Evolutionary conservation across 2,329 filamentous ascomycete species (phyloP).

Genomic region (Scortechinia acanthostroma): DNA sequence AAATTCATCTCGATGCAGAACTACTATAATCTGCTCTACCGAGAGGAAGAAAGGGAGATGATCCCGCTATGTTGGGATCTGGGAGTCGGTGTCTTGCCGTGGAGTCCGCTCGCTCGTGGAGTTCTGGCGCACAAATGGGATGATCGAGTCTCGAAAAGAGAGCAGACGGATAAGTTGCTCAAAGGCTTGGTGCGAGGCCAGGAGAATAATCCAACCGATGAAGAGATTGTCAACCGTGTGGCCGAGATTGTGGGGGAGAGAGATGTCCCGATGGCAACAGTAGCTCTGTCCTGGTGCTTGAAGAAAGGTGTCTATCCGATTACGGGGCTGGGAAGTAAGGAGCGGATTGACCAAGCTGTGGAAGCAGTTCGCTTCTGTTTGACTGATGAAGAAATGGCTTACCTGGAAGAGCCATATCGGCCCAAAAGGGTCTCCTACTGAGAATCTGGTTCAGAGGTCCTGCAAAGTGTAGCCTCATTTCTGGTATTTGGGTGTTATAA

Average conservation of each 20-base stretch:
- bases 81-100: slow-evolving; percentile 22
- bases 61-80: slow-evolving; percentile 29
- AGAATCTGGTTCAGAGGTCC: too few species aligned
- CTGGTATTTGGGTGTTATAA: too few species aligned
- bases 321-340: not conserved
- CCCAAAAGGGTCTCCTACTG: too few species aligned
- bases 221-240: not conserved
- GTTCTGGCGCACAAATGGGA: not conserved
- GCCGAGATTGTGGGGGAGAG: not conserved
- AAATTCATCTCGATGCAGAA: slow-evolving; percentile 53
- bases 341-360: not conserved
- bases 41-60: slow-evolving; percentile 46
- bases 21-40: slow-evolving; percentile 41
- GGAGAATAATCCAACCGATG: too few species aligned
- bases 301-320: not conserved
- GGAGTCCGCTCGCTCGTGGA: slow-evolving; percentile 4
- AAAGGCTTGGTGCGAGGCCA: not conserved
- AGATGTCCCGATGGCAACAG: not conserved
- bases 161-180: not conserved
- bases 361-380: not conserved
- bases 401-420: not conserved
- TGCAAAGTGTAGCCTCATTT: too few species aligned
- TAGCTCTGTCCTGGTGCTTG: not conserved
- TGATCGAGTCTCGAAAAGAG: not conserved
- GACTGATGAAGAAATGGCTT: not conserved